Base-by-base conservation (phyloP, 805 yeast species). In the Osmozyma mogii region DNA sequence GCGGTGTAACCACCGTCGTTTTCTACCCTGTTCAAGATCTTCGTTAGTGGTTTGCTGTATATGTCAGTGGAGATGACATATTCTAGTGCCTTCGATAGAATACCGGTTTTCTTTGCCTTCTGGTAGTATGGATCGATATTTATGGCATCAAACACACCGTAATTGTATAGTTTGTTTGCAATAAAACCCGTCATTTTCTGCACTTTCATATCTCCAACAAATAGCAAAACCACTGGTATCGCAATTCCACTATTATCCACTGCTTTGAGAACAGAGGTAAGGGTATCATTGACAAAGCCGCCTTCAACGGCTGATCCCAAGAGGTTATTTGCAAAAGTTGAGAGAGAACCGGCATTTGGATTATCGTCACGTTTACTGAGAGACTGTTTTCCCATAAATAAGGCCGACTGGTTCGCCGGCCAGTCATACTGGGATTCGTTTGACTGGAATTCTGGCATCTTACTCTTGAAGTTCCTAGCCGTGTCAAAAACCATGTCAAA, bases 121-220 rank as follows among this genome's bases (percentile, higher is more conserved):
- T 34, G 40, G 26, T 40, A 54, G 28, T 35, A 36, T 1, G 39
- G 31, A 31, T 51, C 44, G 19, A 56, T 24, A 30, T 58, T 61
- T 11, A 60, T 33, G 18, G 49, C 43, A 32, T 57, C 44, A 18
- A 61, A 47, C 3, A 47, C 58, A 3, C 64, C 65, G 12, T 48
- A 45, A 24, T 54, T 33, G 38, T 59, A 59, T 5, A 62, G 38
- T 26, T 52, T 45, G 15, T 44, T 45, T 4, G 49, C 35, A 32
- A 58, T 43, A 21, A 40, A 33, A 10, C 42, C 35, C 3, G 46
- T 43, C 31, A 56, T 45, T 11, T 37, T 28, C 9, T 31, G 42
- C 7, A 44, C 28, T 16, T 37, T 32, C 14, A 32, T 30, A 29
- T 47, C 49, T n/a, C 52, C 41, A n/a, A 52, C 17, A 6, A 50